These are phyloP conservation scores for Parachaetomium inaequale DNA, from an alignment of 495 filamentous ascomycete genomes.

Conservation along the genomic window DNA sequence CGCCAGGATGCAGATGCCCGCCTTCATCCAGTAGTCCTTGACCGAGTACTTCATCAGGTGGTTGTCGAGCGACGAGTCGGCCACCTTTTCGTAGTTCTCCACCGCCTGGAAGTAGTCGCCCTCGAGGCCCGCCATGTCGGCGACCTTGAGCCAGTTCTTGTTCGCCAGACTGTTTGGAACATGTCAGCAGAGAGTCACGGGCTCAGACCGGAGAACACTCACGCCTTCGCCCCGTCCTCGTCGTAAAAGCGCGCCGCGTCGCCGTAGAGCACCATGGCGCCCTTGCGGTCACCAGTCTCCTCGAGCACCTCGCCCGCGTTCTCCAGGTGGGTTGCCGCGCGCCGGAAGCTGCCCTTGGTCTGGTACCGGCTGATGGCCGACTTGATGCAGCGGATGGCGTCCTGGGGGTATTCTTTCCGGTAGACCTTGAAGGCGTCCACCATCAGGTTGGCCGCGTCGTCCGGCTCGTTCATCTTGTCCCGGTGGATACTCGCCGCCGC, in stretches of 20 bases:
- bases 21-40: slow-evolving; percentile 91
- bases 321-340: slow-evolving; percentile 85
- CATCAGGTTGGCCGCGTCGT: slow-evolving; percentile 80
- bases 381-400: slow-evolving; percentile 71
- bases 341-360: slow-evolving; percentile 76
- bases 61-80: slow-evolving; percentile 65
- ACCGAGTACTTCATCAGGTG: slow-evolving; percentile 86
- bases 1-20: slow-evolving; percentile 77
- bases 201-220: slow-evolving; percentile 31
- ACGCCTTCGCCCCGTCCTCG: slow-evolving; percentile 80
- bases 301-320: slow-evolving; percentile 80
- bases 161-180: slow-evolving; percentile 63
- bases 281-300: slow-evolving; percentile 71
- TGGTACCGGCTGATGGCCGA: slow-evolving; percentile 76
- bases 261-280: slow-evolving; percentile 74
- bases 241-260: slow-evolving; percentile 84
- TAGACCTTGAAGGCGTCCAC: slow-evolving; percentile 77
- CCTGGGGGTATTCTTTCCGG: slow-evolving; percentile 71
- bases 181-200: slow-evolving; percentile 15
- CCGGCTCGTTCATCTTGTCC: slow-evolving; percentile 76
- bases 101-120: slow-evolving; percentile 77
- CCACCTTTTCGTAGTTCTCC: slow-evolving; percentile 76
- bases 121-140: slow-evolving; percentile 77
- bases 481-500: slow-evolving; percentile 71
- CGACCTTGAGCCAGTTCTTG: slow-evolving; percentile 84